Evolutionary conservation across 768 basidiomycete species (phyloP), one percentile per base, ranked within the genome.

Genomic region (Pleurotus ostreatus): DNA sequence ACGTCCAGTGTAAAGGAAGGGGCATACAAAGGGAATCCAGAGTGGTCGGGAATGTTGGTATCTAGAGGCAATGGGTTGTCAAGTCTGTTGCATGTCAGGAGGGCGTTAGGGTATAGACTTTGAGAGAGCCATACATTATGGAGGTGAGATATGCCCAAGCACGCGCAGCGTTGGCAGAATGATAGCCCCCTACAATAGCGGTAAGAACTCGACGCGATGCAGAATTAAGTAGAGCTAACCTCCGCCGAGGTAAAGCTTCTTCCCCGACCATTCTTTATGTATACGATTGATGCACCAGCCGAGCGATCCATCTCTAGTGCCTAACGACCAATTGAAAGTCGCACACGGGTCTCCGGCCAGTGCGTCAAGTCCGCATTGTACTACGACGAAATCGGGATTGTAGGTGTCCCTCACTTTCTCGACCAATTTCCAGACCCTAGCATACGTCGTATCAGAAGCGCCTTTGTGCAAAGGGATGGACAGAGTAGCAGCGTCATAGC

Each of bases 341-440:
- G 79, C 78, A 69, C 86, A 85, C 1, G 89, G 87, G 68, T 97
- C 95, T 0, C 88, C 92, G 0, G 92, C 85, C 2, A 98, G 78
- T 0, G 85, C 92, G 61, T 98, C 95, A 1, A 84, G 83, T 1
- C 95, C 95, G 56, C 93, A 92, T 64, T 97, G 94, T 0, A 97
- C 64, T 0, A 96, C 79, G 12, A 92, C 68, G 62, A 81, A 91
- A 61, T 95, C 89, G 0, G 94, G 94, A 3, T 72, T 64, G 66
- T 88, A 94, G 0, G 78, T 75, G 11, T 76, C 71, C 57, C 70
- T 80, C 20, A 94, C 71, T 2, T 68, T 69, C 61, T 91, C 84
- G 15, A 97, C 73, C 45, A 80, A 66, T 0, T 74, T 66, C 85
- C 88, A 94, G 18, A 94, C 72, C 1, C 79, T 72, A 0, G 68